Evolutionary conservation across 23 red algal species (phyloP), one percentile per base, ranked within the genome.

Genomic region (Gracilaria caudata): DNA sequence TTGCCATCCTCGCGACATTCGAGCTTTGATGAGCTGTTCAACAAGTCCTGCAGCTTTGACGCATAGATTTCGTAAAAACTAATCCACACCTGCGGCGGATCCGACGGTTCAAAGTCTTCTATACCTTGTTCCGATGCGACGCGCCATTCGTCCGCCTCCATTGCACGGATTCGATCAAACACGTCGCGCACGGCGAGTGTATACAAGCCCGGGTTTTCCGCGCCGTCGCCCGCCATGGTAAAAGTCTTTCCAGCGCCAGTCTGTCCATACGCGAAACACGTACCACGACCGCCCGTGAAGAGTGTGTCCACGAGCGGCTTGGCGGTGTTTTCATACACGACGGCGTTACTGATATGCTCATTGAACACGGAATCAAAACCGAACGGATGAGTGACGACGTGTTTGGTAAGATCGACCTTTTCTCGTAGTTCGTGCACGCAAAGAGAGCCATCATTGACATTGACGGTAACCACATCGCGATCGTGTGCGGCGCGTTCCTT

Each of bases 231-330:
- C 75, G 92, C 90, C 90, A 94, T 86, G 37, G 95, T 98, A 47
- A 91, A 92, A 3, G 95, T 98, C 61, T 98, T 98, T 7, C 95
- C 95, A 1, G 95, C 84, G 51, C 95, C 95, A 19, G 95, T 98
- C 66, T 94, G 90, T 21, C 95, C 95, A 55, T 94, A 98, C 49
- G 90, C 90, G 88, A 98, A 98, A 30, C 92, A 83, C 40, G 94
- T 95, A 4, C 78, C 78, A n/a, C 87, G 79, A 8, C 86, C 82
- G n/a, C 94, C 94, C 46, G 54, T 72, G 75, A 95, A 95, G 19
- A 95, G 63, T 9, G 80, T 81, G 64, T 95, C 87, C 0, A 95
- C 94, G 55, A 95, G 66, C 29, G 94, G 94, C 51, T 71, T 77
- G 20, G 94, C 94, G 28, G 87, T 87, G 36, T 77, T 55, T 14